Evolutionary conservation across 2,329 filamentous ascomycete genomes (phyloP).

Genomic region (Epichloe elymi): DNA sequence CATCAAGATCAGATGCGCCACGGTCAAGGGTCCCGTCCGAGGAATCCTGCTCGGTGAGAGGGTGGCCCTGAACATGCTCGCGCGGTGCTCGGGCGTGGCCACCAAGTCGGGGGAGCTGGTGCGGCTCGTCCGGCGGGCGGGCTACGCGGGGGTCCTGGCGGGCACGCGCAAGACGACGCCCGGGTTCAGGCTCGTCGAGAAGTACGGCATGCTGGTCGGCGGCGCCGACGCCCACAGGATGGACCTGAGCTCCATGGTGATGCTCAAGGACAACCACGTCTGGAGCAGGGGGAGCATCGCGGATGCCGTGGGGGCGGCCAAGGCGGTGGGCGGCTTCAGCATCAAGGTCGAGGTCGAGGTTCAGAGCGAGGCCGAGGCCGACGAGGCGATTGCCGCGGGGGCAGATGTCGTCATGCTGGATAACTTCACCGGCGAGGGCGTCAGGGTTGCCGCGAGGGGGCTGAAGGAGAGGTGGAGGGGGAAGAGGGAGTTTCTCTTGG

Average conservation of each 20-base stretch:
- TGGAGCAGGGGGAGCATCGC: conserved; percentile 83
- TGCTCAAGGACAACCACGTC: conserved; percentile 98
- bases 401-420: conserved; percentile 97
- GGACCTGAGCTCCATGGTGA: conserved; percentile 88
- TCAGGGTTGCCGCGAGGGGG: conserved; percentile 58
- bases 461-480: conserved; percentile 73
- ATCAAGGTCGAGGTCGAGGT: conserved; percentile 96
- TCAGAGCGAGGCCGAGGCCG: conserved; percentile 72
- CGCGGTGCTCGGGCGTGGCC: conserved; percentile 83
- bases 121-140: conserved; percentile 43
- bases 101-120: conserved; percentile 49
- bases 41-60: conserved; percentile 78
- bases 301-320: conserved; percentile 72
- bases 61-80: conserved; percentile 81
- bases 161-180: conserved; percentile 96
- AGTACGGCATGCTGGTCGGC: conserved; percentile 93
- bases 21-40: conserved; percentile 71
- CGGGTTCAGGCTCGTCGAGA: conserved; percentile 88
- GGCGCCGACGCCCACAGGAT: conserved; percentile 86
- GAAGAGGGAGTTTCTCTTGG: conserved; percentile 62
- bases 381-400: conserved; percentile 80
- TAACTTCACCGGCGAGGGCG: conserved; percentile 74
- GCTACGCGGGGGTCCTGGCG: conserved; percentile 74
- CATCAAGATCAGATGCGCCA: conserved; percentile 53
- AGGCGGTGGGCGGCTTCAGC: conserved; percentile 73